Base-by-base conservation (phyloP, 2,329 filamentous ascomycete genomes). In the Basipetospora chlamydospora region DNA sequence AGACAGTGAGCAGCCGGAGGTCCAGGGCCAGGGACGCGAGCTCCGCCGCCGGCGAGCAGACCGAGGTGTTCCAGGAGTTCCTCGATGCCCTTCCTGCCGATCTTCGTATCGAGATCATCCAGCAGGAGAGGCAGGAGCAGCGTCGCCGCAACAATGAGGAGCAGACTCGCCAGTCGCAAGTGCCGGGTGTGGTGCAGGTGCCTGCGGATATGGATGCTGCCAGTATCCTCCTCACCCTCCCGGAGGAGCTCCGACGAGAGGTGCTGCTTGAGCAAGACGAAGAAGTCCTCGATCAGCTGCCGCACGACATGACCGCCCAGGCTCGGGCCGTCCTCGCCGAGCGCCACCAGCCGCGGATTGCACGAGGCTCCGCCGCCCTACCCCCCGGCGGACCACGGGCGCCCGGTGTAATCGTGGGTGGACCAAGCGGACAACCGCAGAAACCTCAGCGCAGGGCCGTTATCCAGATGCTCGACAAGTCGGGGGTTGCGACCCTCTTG, bases 381-480 rank as follows among this genome's bases (percentile, higher is more conserved):
- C 16, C 17, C 6, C 13, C 21, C 9, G 12, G 12, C 6, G 28
- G 25, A 6, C 41, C 26, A 46, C 40, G n/a, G 47, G 45, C 8
- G 38, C 48, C 6, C 66, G 22, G 22, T 6, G 22, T 11, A 23
- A 23, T 23, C 11, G 22, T 23, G 22, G 22, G 22, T 11, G 22
- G 22, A 23, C 22, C 22, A 6, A 23, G 22, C 22, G 22, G 63
- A 38, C 62, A 63, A 30, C 56, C 57, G 40, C 51, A 47, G 45
- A 88, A 86, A 59, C 60, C 67, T 26, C 79, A 81, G 48, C 77
- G 83, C 39, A 80, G 82, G 42, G 78, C 84, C 16, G 81, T 92
- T 40, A 82, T 94, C 17, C 90, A 98, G 54, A 94, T 98, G 80
- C 73, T 98, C 21, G 90, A 98, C 57, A 95, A 94, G 59, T 73